Conservation (phyloP, 1,139 yeast genomes). For the Yamadazyma taylorii region DNA sequence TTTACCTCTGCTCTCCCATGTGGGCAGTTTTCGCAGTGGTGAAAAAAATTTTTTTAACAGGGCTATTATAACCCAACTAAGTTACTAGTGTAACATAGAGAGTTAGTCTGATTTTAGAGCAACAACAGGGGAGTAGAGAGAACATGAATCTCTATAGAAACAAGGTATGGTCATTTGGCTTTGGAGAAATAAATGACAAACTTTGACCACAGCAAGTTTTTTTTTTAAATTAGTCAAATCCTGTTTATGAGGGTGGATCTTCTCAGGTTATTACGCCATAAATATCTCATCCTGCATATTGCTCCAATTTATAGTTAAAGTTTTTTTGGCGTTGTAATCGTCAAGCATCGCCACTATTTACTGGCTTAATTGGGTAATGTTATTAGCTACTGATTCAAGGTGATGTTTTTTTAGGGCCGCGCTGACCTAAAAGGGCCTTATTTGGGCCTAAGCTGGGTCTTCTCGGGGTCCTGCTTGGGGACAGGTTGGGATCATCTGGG, state of each 20-base stretch:
- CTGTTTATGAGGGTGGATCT: not conserved
- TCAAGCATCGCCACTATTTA: conserved; percentile 3
- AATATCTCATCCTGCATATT: not conserved
- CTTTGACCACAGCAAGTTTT: no score
- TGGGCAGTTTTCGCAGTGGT: not conserved
- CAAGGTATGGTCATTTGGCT: no score
- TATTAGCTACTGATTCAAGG: not conserved
- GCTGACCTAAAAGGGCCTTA: not conserved
- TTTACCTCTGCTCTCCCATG: not conserved
- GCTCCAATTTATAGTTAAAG: not conserved
- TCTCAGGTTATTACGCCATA: conserved; percentile 1
- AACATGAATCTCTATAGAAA: no score
- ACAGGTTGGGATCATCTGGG: no score
- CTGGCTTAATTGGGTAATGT: not conserved
- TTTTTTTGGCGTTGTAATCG: conserved; percentile 1
- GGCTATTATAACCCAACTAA: no score
- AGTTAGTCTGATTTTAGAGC: no score
- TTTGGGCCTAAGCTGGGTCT: no score
- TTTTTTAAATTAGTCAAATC: no score
- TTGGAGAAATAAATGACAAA: no score
- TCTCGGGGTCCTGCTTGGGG: no score
- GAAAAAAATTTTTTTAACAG: not conserved
- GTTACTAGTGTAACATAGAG: no score
- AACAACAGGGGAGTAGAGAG: no score
- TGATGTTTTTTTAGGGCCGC: not conserved